These are phyloP conservation scores for Asclepias syriaca DNA, from an alignment of 257 asterid genomes.

Conservation along the genomic window DNA sequence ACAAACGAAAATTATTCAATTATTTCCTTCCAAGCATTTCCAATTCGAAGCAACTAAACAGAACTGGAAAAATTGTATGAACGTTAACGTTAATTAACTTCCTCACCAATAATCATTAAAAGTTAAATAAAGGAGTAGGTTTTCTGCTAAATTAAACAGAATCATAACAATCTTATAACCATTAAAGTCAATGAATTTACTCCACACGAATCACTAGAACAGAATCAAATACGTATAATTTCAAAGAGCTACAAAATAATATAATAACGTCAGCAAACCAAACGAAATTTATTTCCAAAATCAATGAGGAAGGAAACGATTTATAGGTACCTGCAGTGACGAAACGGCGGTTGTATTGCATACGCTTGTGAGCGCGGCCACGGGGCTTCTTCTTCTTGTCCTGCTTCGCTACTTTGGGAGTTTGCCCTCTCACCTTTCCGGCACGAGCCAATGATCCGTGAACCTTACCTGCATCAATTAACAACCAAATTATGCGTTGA, in stretches of 20 bases:
- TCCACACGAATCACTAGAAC: neutral
- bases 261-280: neutral
- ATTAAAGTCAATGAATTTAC: no score
- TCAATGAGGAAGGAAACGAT: neutral
- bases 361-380: slow-evolving; percentile 90
- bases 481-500: neutral
- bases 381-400: slow-evolving; percentile 92
- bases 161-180: no score
- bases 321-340: slow-evolving; percentile 70
- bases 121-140: neutral
- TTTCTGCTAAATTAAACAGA: neutral
- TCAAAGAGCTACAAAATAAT: neutral
- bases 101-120: no score
- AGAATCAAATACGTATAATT: neutral
- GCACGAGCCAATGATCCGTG: slow-evolving; percentile 98
- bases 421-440: slow-evolving; percentile 88
- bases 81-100: neutral
- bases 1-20: neutral
- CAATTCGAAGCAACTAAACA: neutral
- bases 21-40: neutral
- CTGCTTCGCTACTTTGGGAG: slow-evolving; percentile 85
- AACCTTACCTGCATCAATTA: slow-evolving; percentile 59
- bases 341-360: slow-evolving; percentile 86
- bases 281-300: neutral
- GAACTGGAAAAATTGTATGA: neutral